Evolutionary conservation across 2,329 filamentous ascomycete species (phyloP).

Genomic region (Aspergillus japonicus): DNA sequence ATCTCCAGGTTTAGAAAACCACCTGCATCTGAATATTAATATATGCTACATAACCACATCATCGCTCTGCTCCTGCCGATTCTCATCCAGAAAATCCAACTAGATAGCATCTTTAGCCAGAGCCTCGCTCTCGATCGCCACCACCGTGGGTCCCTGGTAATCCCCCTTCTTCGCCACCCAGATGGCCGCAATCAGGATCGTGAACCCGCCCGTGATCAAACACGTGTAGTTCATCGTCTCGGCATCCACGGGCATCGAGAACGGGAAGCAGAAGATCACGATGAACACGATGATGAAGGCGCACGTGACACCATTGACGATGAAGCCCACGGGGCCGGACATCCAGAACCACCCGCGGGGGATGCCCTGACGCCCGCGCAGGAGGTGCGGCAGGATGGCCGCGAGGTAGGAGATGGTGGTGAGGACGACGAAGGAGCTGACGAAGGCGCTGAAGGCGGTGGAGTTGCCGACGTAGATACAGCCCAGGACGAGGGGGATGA

Average conservation of each 20-base stretch:
- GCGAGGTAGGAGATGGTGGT: constrained; percentile 51
- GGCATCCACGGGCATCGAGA: constrained; percentile 41
- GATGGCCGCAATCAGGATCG: constrained; percentile 45
- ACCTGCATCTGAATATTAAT: too few relatives aligned
- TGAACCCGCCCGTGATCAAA: constrained; percentile 50
- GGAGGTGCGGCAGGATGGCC: constrained; percentile 49
- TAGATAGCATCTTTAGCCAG: constrained; percentile 3
- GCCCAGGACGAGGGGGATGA: constrained; percentile 51
- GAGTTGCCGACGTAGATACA: constrained; percentile 53
- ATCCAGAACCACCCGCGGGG: constrained; percentile 52
- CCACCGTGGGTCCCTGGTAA: constrained; percentile 21
- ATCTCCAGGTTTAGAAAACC: too few relatives aligned
- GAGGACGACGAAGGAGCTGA: constrained; percentile 55
- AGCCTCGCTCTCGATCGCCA: not conserved
- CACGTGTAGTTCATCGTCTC: constrained; percentile 52
- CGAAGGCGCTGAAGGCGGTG: constrained; percentile 54
- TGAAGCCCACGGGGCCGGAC: constrained; percentile 43
- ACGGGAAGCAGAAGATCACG: constrained; percentile 56
- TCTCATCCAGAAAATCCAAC: not conserved
- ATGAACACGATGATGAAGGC: constrained; percentile 53
- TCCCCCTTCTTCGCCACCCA: constrained; percentile 26
- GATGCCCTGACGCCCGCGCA: constrained; percentile 49
- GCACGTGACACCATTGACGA: constrained; percentile 49
- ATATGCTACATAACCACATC: too few relatives aligned
- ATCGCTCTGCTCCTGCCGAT: too few relatives aligned